A percentile compares a stretch with the other conserved stretches of the same genome.
Evolutionary conservation across 2,329 filamentous ascomycete species (phyloP).

Genomic region (Aspergillus clavatus): DNA sequence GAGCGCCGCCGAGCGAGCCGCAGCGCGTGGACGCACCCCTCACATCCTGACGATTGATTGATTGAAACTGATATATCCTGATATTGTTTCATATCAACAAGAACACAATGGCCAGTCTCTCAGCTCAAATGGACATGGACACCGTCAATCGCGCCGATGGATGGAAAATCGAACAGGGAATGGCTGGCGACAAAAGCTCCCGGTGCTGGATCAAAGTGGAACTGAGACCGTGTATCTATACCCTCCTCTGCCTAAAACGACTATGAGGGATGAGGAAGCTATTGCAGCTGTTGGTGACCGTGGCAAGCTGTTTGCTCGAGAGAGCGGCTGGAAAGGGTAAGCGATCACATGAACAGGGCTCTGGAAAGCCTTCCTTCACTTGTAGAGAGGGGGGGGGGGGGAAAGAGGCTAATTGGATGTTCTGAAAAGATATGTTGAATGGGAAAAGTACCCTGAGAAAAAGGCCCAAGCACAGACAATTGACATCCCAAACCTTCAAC

Average conservation of each 20-base stretch:
- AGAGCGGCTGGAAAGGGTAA: slow-evolving; percentile 46
- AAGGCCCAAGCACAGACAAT: slow-evolving; percentile 56
- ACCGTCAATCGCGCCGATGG: slow-evolving; percentile 52
- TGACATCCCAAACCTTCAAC: slow-evolving; percentile 49
- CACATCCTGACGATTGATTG: too few relatives aligned
- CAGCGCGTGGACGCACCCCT: too few relatives aligned
- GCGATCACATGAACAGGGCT: background rate
- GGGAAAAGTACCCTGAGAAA: slow-evolving; percentile 66
- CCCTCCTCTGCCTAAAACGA: slow-evolving; percentile 21
- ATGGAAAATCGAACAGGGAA: slow-evolving; percentile 52
- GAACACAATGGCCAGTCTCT: too few relatives aligned
- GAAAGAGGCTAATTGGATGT: background rate
- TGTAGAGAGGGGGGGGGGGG: too few relatives aligned
- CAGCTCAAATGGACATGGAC: too few relatives aligned
- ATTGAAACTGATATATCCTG: too few relatives aligned
- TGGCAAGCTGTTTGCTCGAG: slow-evolving; percentile 39
- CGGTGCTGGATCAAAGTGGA: slow-evolving; percentile 46
- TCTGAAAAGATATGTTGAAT: slow-evolving; percentile 55
- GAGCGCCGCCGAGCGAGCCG: too few relatives aligned
- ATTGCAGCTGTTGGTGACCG: slow-evolving; percentile 41
- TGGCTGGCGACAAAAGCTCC: slow-evolving; percentile 45
- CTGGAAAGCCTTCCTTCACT: background rate
- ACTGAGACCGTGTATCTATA: slow-evolving; percentile 29
- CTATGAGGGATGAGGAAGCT: slow-evolving; percentile 40
- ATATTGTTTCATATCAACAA: too few relatives aligned